These are phyloP conservation scores for Stenocarpella maydis DNA, from an alignment of 2,329 filamentous ascomycete genomes.

Conservation along the genomic window DNA sequence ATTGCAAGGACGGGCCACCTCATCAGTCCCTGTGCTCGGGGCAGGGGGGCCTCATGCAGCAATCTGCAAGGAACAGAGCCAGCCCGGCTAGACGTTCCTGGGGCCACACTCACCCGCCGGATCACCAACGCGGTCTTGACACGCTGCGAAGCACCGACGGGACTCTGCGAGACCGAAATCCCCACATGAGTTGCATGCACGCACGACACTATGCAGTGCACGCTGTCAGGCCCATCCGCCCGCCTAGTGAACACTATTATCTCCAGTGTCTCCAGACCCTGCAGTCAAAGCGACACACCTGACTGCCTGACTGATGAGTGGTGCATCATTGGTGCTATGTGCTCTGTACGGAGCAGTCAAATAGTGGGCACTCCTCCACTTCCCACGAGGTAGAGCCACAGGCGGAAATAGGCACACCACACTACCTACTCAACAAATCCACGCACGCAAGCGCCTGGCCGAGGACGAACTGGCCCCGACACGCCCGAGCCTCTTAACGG, in stretches of 20 bases:
- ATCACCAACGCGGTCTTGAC: background rate
- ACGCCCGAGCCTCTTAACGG: background rate
- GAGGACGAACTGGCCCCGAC: background rate
- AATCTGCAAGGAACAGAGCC: conserved; percentile 30
- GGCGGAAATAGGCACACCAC: background rate
- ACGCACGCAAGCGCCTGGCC: background rate
- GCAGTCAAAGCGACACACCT: background rate
- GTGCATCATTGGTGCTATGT: too few relatives aligned
- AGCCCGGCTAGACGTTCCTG: conserved; percentile 12
- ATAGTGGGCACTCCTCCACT: conserved; percentile 9
- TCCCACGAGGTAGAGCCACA: conserved; percentile 16
- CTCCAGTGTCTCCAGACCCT: conserved; percentile 19
- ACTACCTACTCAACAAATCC: background rate
- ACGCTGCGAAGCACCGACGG: conserved; percentile 10
- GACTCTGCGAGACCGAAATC: background rate
- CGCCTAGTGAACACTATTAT: background rate
- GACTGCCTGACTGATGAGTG: too few relatives aligned
- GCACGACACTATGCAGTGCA: background rate
- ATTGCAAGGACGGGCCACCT: conserved; percentile 14
- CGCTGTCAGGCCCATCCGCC: background rate
- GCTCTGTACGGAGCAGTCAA: too few relatives aligned
- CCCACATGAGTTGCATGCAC: conserved; percentile 15
- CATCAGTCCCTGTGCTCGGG: background rate
- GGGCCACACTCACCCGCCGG: background rate
- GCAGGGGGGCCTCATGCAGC: conserved; percentile 18